Conservation (phyloP, 176 grass and related monocot species). For the Eleusine indica region DNA sequence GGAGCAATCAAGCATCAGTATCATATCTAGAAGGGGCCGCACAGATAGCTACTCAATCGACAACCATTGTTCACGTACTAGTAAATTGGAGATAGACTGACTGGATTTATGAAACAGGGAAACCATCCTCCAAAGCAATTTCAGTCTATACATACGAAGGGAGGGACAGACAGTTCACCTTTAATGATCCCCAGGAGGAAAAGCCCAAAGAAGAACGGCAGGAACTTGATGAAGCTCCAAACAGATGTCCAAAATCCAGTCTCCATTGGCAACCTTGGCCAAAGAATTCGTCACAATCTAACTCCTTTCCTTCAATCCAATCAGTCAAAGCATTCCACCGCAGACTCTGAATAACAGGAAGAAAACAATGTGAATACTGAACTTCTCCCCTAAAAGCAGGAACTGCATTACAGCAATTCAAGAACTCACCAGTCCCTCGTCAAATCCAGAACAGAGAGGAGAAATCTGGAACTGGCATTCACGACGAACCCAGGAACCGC, state of each 20-base stretch:
- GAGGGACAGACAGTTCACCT: slow-evolving; percentile 44
- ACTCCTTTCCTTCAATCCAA: slow-evolving; percentile 2
- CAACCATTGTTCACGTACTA: background rate
- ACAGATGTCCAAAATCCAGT: slow-evolving; percentile 58
- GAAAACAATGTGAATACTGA: slow-evolving; percentile 5
- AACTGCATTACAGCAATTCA: slow-evolving; percentile 1
- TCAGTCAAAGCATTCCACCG: background rate
- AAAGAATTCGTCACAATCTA: slow-evolving; percentile 1
- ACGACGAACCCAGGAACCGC: background rate
- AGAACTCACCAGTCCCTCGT: slow-evolving; percentile 13
- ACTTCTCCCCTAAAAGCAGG: slow-evolving; percentile 2
- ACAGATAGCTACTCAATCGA: background rate
- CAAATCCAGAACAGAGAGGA: background rate
- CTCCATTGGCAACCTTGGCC: slow-evolving; percentile 55
- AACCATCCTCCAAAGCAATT: slow-evolving; percentile 7
- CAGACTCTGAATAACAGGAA: background rate
- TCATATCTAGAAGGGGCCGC: background rate
- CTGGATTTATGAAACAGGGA: slow-evolving; percentile 10
- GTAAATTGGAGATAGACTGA: background rate
- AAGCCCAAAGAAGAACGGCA: slow-evolving; percentile 87
- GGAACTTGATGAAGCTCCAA: slow-evolving; percentile 85
- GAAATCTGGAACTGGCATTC: slow-evolving; percentile 8
- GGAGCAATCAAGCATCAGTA: slow-evolving; percentile 11
- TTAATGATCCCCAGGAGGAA: slow-evolving; percentile 85
- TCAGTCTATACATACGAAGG: background rate